Evolutionary conservation across 768 basidiomycete species (phyloP), one percentile per base, ranked within the genome.

Genomic region (Panaeolus papilionaceus): DNA sequence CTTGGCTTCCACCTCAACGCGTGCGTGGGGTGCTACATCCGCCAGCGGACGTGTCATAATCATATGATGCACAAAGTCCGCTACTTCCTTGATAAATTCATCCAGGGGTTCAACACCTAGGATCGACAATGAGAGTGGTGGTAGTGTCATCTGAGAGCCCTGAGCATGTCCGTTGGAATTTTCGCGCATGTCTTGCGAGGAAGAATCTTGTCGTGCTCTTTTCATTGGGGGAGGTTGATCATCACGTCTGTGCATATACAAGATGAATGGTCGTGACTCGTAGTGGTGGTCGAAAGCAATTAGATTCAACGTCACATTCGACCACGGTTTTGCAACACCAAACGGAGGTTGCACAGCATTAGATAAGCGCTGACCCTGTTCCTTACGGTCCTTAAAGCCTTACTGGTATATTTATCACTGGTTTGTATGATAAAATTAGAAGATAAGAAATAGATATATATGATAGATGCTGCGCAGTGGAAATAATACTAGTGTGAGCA

Each of bases 1-100:
- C 80, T 97, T 97, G 2, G 94, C 95, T 78, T 97, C 96, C 10
- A 97, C 91, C 81, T 97, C 96, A 28, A 97, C 85, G 39, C 82
- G 82, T 39, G 88, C 87, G 63, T 72, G 70, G 1, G 70, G 76
- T 10, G 85, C 63, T 28, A 58, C 54, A 16, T 58, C 54, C 64
- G 79, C 74, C 70, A 88, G 84, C 20, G 88, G 85, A 26, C 86
- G 84, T 5, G 82, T 88, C 64, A 75, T 73, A 71, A 94, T 88
- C 81, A 85, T 89, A 73, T 90, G 89, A 78, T 89, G 89, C 44
- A 96, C 82, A 78, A 94, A 98, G 79, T 97, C 94, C 42, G 94
- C 95, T 66, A 98, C 85, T 75, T 95, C 93, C 75, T 89, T 89
- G 76, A 95, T 95, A 75, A 98, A 96, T 75, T 97, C 96, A 77